Percentiles rank a stretch among this genome's conserved stretches.
Evolutionary conservation across 352 stramenopile genomes (phyloP).

Genomic region (Globisporangium splendens): DNA sequence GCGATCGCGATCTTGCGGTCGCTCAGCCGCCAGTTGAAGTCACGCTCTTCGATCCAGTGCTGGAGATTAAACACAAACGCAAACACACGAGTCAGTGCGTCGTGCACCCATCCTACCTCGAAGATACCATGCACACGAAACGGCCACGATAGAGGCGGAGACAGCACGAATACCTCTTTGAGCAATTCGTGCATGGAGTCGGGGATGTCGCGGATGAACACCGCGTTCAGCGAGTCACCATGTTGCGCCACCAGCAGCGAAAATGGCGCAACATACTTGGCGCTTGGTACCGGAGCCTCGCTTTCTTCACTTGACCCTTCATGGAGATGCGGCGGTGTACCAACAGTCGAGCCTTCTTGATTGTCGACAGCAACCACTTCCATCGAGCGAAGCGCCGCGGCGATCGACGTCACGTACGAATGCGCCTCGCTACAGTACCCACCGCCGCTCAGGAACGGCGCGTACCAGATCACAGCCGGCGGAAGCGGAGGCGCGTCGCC

Average conservation of each 20-base stretch:
- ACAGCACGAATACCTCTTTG: conserved; percentile 23
- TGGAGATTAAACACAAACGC: conserved; percentile 9
- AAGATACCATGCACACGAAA: background rate
- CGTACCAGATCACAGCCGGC: conserved; percentile 82
- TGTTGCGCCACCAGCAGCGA: conserved; percentile 62
- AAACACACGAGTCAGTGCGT: conserved; percentile 7
- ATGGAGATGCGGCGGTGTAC: background rate
- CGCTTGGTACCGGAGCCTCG: background rate
- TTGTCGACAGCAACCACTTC: background rate
- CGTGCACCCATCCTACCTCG: background rate
- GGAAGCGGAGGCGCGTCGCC: background rate
- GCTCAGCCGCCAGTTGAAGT: conserved; percentile 57
- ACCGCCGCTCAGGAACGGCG: conserved; percentile 89
- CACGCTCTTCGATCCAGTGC: conserved; percentile 73
- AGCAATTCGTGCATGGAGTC: conserved; percentile 40
- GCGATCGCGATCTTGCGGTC: conserved; percentile 46
- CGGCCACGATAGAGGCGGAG: background rate
- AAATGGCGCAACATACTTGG: conserved; percentile 27
- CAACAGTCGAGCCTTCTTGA: background rate
- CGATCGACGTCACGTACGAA: conserved; percentile 76
- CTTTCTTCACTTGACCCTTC: background rate
- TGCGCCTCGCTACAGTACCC: conserved; percentile 92
- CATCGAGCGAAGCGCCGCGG: conserved; percentile 20
- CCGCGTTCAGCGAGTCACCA: conserved; percentile 59
- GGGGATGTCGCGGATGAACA: conserved; percentile 61